Conservation (phyloP, 805 yeast genomes). For the Starmerella apicola region DNA sequence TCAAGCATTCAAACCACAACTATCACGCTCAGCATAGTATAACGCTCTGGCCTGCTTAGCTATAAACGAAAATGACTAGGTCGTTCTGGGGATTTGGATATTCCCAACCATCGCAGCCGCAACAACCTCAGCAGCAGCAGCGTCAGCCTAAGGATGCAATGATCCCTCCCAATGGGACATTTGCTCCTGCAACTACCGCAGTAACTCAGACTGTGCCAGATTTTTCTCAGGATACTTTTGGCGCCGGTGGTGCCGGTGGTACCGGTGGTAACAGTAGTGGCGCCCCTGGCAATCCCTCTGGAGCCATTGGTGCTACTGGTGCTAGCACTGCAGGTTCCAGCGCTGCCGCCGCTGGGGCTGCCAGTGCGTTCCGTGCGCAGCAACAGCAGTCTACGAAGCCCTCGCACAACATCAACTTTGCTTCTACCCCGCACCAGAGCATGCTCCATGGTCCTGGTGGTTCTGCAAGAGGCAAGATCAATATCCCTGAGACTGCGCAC, state of each 20-base stretch:
- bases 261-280: neutral
- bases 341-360: neutral
- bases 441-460: neutral
- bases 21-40: no score
- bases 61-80: conserved; percentile 18
- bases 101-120: conserved; percentile 8
- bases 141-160: conserved; percentile 4
- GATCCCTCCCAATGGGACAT: conserved; percentile 18
- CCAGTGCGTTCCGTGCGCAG: neutral
- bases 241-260: no score
- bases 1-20: no score
- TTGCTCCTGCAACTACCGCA: conserved; percentile 19
- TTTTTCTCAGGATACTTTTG: conserved; percentile 1
- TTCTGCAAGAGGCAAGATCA: conserved; percentile 4
- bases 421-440: neutral
- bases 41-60: no score
- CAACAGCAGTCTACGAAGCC: neutral
- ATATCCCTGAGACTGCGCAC: conserved; percentile 17
- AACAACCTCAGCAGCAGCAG: neutral
- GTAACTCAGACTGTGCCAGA: conserved; percentile 12
- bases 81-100: conserved; percentile 21
- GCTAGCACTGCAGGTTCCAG: neutral
- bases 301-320: neutral
- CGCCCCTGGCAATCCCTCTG: neutral
- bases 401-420: neutral